Evolutionary conservation across 1,139 yeast species (phyloP).

Genomic region (Pneumocystis jirovecii): DNA sequence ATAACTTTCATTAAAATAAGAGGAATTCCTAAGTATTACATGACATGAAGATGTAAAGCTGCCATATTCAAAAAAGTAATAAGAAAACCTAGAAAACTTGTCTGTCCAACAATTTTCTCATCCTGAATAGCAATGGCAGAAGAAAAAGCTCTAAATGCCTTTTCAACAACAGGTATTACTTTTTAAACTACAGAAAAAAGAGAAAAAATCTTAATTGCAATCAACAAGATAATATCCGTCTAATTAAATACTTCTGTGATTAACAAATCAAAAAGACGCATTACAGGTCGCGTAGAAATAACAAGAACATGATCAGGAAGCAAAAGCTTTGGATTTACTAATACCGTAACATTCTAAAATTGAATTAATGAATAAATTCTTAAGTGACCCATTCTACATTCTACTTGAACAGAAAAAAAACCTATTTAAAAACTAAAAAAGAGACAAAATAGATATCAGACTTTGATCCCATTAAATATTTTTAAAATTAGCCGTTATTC

Average conservation of each 20-base stretch:
- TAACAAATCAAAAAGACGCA: slow-evolving; percentile 49
- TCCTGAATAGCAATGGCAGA: slow-evolving; percentile 77
- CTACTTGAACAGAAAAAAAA: not conserved
- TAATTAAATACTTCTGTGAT: slow-evolving; percentile 56
- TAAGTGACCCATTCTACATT: slow-evolving; percentile 1
- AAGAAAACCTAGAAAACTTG: slow-evolving; percentile 67
- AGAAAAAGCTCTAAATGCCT: slow-evolving; percentile 57
- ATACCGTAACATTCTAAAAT: slow-evolving; percentile 40
- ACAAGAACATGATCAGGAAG: slow-evolving; percentile 78
- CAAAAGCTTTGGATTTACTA: slow-evolving; percentile 76
- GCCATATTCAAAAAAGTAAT: not conserved
- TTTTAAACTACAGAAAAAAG: slow-evolving; percentile 56
- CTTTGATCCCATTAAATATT: not conserved
- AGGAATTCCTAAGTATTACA: slow-evolving; percentile 58
- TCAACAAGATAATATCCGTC: not conserved
- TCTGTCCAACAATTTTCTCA: slow-evolving; percentile 88
- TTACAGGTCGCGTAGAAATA: slow-evolving; percentile 59
- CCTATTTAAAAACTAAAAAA: not conserved
- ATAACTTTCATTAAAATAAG: slow-evolving; percentile 40
- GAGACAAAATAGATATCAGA: not conserved
- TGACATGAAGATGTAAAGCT: slow-evolving; percentile 29
- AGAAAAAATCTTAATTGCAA: not conserved
- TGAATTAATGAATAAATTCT: slow-evolving; percentile 4
- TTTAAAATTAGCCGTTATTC: not conserved
- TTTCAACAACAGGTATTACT: slow-evolving; percentile 47